Base-by-base conservation (phyloP, 805 yeast genomes). In the Ogataea trehalophila region DNA sequence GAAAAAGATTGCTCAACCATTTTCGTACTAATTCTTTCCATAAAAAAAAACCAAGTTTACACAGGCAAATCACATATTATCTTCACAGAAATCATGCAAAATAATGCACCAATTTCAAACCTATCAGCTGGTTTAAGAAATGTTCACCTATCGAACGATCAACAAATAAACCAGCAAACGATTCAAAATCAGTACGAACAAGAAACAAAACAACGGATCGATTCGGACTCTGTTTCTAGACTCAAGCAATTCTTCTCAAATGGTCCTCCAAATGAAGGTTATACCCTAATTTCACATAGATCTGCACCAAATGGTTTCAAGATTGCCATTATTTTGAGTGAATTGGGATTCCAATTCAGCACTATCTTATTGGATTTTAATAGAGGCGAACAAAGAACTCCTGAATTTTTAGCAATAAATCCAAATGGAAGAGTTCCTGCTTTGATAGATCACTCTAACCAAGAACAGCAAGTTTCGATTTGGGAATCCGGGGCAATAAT, bases 391-490 rank as follows among this genome's bases (percentile, higher is more conserved):
- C 97, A 91, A 65, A 72, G 96, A 52, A 87, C 95, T 2, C 97
- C 97, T 0, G 95, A 90, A 65, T 91, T 91, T 59, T 90, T 91
- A 17, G 77, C 89, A n/a, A 83, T 91, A 51, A 92, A 91, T 66
- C 98, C 98, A 26, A 92, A 92, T 66, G 97, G 97, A 3, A 75
- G 98, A 51, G 95, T 91, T 6, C 98, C 98, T 4, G 95, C 97
- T 2, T 75, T 91, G 46, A 87, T 92, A 45, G 98, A 91, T 66
- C 97, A 92, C 65, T 78, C 77, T 49, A 80, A 80, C 61, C 54
- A 40, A 34, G 63, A 61, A 35, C 89, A 84, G 50, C 85, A 88
- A 61, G 76, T 87, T 33, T 76, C 95, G 2, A 76, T 91, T 29
- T 91, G 98, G 98, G 98, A 91, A 68, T 85, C 95, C 0, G 97